phyloP scores from a whole-genome alignment of 306 rosid species.

The Sphenostylis stenocarpa region DNA sequence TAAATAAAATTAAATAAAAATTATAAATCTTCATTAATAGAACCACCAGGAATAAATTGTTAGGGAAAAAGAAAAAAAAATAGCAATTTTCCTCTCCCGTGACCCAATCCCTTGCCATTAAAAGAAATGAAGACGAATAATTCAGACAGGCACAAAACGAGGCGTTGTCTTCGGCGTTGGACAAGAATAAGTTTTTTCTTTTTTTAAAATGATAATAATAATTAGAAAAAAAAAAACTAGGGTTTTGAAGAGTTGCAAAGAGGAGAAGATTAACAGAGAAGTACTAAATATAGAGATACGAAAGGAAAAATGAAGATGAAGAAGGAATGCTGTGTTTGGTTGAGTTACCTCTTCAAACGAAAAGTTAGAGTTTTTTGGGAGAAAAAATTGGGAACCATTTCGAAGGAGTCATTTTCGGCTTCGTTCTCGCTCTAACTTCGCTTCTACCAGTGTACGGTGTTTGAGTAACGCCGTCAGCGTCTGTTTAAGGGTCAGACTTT shows the following conservation, averaged over 20 bases:
- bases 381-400: not conserved
- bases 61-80: not conserved
- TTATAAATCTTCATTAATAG: not conserved
- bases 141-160: not conserved
- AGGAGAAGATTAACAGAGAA: not conserved
- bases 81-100: not conserved
- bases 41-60: not conserved
- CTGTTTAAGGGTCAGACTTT: not conserved
- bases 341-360: conserved; percentile 26
- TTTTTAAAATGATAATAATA: too few relatives aligned
- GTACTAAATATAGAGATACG: conserved; percentile 22
- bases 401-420: conserved; percentile 12
- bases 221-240: not conserved
- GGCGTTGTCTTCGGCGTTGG: not conserved
- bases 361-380: not conserved
- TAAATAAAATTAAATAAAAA: too few relatives aligned
- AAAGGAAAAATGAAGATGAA: not conserved
- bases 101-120: not conserved
- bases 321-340: not conserved
- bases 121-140: not conserved
- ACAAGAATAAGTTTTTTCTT: not conserved
- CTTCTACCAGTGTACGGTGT: not conserved
- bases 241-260: conserved; percentile 31
- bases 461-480: conserved; percentile 24
- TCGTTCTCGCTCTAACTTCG: not conserved